A percentile compares a stretch with the other conserved stretches of the same genome.
Evolutionary conservation across 768 basidiomycete species (phyloP).

Genomic region (Amanita thiersii): DNA sequence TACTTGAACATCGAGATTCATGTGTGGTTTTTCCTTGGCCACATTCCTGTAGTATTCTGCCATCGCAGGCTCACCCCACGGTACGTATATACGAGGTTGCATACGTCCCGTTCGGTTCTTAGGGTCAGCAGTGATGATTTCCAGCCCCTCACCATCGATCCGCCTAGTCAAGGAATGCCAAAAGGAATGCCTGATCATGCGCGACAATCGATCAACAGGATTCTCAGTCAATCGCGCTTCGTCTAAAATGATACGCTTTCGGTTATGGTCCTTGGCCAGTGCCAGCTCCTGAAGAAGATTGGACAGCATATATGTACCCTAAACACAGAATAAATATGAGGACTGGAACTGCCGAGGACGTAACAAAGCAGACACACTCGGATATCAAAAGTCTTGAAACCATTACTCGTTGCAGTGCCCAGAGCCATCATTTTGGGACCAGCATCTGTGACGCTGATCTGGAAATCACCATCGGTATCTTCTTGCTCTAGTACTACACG

Average conservation of each 20-base stretch:
- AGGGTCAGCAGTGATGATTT: slow-evolving; percentile 96
- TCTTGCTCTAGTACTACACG: slow-evolving; percentile 95
- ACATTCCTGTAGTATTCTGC: slow-evolving; percentile 92
- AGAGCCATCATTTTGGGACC: slow-evolving; percentile 95
- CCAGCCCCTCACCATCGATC: slow-evolving; percentile 94
- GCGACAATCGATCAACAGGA: slow-evolving; percentile 90
- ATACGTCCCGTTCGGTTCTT: slow-evolving; percentile 92
- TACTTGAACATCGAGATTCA: slow-evolving; percentile 88
- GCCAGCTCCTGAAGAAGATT: slow-evolving; percentile 99
- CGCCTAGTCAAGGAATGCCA: slow-evolving; percentile 96
- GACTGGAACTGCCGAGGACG: slow-evolving; percentile 1
- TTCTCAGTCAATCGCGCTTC: slow-evolving; percentile 97
- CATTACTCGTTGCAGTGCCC: slow-evolving; percentile 95
- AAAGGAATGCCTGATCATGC: slow-evolving; percentile 97
- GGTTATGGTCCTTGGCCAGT: slow-evolving; percentile 87
- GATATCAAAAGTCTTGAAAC: slow-evolving; percentile 96
- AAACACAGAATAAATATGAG: slow-evolving; percentile 13
- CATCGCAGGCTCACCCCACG: slow-evolving; percentile 89
- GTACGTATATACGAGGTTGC: slow-evolving; percentile 92
- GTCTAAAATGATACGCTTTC: slow-evolving; percentile 97
- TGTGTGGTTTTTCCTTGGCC: slow-evolving; percentile 84
- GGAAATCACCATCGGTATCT: slow-evolving; percentile 95
- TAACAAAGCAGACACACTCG: slow-evolving; percentile 41
- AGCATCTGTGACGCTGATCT: slow-evolving; percentile 93
- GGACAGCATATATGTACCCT: slow-evolving; percentile 99